These are phyloP conservation scores for Lasiosphaeria ovina DNA, from an alignment of 495 filamentous ascomycete genomes.

Conservation along the genomic window DNA sequence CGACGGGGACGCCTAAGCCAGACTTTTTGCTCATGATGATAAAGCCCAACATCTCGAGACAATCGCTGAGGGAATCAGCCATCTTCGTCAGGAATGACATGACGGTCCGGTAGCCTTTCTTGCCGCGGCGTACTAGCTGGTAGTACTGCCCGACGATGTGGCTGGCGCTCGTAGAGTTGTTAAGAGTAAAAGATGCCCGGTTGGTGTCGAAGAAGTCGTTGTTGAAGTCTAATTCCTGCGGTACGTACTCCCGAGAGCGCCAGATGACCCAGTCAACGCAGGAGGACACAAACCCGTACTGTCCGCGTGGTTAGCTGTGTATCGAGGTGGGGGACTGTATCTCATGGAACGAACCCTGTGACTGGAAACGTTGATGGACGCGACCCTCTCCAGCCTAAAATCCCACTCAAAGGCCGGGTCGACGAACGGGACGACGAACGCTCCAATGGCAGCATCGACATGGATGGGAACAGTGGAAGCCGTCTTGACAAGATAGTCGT, in stretches of 20 bases:
- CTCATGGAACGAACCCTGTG: too few species aligned
- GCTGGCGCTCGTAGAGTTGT: constrained; percentile 88
- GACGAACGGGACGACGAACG: constrained; percentile 87
- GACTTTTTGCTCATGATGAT: constrained; percentile 75
- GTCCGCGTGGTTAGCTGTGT: not conserved
- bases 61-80: constrained; percentile 71
- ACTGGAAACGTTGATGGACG: constrained; percentile 88
- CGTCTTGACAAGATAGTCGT: constrained; percentile 71
- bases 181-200: constrained; percentile 90
- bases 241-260: constrained; percentile 77
- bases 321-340: too few species aligned
- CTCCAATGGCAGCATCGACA: constrained; percentile 85
- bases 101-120: constrained; percentile 80
- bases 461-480: constrained; percentile 79
- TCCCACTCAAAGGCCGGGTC: constrained; percentile 80
- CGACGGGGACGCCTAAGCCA: constrained; percentile 76
- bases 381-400: constrained; percentile 79
- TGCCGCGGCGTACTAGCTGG: constrained; percentile 87
- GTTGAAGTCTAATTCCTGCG: constrained; percentile 91
- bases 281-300: constrained; percentile 70
- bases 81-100: constrained; percentile 85
- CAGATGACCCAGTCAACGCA: constrained; percentile 93
- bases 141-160: constrained; percentile 97
- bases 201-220: constrained; percentile 95
- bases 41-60: constrained; percentile 71